These are phyloP conservation scores for Phytopythium oedochilum DNA, from an alignment of 352 stramenopile species.

Conservation along the genomic window DNA sequence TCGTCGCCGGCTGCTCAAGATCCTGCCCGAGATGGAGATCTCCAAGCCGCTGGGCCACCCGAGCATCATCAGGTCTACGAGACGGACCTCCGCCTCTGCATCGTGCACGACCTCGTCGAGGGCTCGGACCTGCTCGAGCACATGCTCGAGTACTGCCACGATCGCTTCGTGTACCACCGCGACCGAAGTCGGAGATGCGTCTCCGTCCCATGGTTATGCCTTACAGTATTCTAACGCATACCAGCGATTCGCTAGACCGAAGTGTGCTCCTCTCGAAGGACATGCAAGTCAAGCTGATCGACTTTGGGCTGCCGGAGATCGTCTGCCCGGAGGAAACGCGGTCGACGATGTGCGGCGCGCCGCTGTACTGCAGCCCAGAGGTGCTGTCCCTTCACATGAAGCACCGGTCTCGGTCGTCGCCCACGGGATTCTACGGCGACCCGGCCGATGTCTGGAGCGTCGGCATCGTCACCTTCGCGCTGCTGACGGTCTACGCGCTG, in stretches of 20 bases:
- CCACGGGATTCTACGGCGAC: conserved; percentile 42
- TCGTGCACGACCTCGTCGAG: conserved; percentile 76
- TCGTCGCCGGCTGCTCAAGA: conserved; percentile 65
- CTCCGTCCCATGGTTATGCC: background rate
- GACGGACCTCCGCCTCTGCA: conserved; percentile 73
- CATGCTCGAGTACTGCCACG: conserved; percentile 90
- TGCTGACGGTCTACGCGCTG: conserved; percentile 74
- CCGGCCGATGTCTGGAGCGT: conserved; percentile 78
- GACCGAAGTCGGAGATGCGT: conserved; percentile 93
- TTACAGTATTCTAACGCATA: no score
- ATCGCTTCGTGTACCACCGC: conserved; percentile 88
- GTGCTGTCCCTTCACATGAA: conserved; percentile 60
- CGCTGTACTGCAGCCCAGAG: conserved; percentile 79
- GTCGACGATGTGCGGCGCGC: conserved; percentile 73
- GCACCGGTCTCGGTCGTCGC: conserved; percentile 8
- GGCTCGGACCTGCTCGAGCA: conserved; percentile 71
- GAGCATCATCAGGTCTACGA: conserved; percentile 83
- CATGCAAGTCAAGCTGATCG: conserved; percentile 93
- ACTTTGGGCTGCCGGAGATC: conserved; percentile 93
- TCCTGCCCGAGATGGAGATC: conserved; percentile 83
- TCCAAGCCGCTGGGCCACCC: conserved; percentile 61
- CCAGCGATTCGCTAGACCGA: background rate
- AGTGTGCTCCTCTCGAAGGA: conserved; percentile 91
- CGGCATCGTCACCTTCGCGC: conserved; percentile 73
- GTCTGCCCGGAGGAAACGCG: conserved; percentile 52